Conservation (phyloP, 768 basidiomycete species). For the Mycena haematopus region DNA sequence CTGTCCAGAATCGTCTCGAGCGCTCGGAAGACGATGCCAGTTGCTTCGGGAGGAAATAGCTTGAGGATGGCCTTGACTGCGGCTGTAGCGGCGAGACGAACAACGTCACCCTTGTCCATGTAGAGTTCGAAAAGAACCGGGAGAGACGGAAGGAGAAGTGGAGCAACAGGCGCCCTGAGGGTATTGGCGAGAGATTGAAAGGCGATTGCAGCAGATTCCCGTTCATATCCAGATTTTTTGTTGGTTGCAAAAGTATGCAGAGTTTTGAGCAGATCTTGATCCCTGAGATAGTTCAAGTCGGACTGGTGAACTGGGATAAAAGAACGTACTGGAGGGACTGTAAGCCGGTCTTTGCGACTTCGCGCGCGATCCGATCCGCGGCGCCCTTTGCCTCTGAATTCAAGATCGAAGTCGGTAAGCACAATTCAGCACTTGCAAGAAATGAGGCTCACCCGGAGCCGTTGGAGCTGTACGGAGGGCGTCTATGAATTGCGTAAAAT, state of each 20-base stretch:
- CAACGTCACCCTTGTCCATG: constrained; percentile 94
- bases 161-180: constrained; percentile 74
- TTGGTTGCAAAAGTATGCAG: constrained; percentile 76
- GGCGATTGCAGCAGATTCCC: constrained; percentile 85
- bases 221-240: constrained; percentile 88
- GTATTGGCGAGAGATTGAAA: constrained; percentile 76
- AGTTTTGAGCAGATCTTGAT: constrained; percentile 64
- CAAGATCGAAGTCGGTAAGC: constrained; percentile 13
- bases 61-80: constrained; percentile 88
- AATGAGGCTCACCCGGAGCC: constrained; percentile 54
- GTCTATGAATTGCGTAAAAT: constrained; percentile 49
- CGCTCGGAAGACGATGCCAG: constrained; percentile 66
- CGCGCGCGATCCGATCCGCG: constrained; percentile 78
- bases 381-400: constrained; percentile 82
- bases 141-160: constrained; percentile 79
- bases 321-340: constrained; percentile 61
- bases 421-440: neutral
- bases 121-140: constrained; percentile 81
- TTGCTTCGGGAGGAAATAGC: constrained; percentile 82
- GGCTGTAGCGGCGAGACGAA: constrained; percentile 77
- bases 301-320: constrained; percentile 4
- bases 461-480: constrained; percentile 57
- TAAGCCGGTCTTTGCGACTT: constrained; percentile 67
- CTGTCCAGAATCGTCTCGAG: constrained; percentile 79
- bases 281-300: constrained; percentile 45